Base-by-base conservation (phyloP, 176 grass and related monocot species). In the Musa acuminata region DNA sequence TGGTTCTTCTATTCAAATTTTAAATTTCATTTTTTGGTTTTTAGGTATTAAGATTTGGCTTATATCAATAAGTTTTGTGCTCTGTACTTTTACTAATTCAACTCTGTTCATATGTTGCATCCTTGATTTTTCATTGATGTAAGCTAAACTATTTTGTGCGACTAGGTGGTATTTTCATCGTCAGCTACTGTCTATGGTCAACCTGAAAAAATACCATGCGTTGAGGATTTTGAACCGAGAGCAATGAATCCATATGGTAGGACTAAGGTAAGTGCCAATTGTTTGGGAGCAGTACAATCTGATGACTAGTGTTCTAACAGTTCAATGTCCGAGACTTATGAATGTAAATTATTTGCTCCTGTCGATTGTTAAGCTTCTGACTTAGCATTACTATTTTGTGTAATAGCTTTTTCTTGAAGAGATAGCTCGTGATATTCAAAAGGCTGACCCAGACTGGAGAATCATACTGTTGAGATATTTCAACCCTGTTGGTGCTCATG, bases 401-500 rank as follows among this genome's bases (percentile, higher is more conserved):
- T 7, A 2, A 49, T 70, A 98, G 90, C 89, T 98, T 73, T 82
- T 80, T 79, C 90, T 98, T 27, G 94, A 98, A 88, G 90, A 98
- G 35, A 84, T 93, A 62, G 84, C 88, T 81, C 84, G 84, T 16
- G 90, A 98, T 75, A 85, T 91, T 77, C 86, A 89, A 52, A 78
- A 22, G 49, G 77, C 90, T 9, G 86, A 93, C 75, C 84, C 86
- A 66, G 88, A 80, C 13, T 85, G 84, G 86, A 82, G 80, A 77
- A 93, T 91, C 63, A 88, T 93, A 78, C 76, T 91, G 27, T 66
- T 93, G 64, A 82, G 95, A 52, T 98, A 98, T 80, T 98, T 93
- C 86, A 98, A 98, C 75, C 95, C 90, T 64, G 89, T 98, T 48
- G 95, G 95, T 57, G 90, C 90, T 0, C 90, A 98, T 82, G 79